Conservation (phyloP, 2,329 filamentous ascomycete genomes). For the Sclerotinia trifoliorum region DNA sequence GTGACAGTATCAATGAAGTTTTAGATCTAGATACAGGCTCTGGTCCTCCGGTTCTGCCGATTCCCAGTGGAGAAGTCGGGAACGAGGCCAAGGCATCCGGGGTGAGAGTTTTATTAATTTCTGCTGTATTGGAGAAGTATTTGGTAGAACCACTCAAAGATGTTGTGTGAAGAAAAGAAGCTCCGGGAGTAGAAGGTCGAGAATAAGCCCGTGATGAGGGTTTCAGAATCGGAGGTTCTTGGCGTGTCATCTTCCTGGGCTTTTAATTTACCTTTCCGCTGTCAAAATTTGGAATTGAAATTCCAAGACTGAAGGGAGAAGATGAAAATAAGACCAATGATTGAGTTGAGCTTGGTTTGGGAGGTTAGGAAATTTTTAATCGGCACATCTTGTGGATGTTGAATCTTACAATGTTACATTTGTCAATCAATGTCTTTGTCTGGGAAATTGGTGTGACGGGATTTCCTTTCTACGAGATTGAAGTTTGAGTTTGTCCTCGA, state of each 20-base stretch:
- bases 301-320: background rate
- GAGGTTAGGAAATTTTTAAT: background rate
- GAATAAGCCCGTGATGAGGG: background rate
- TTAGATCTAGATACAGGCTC: constrained; percentile 3
- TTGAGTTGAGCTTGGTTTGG: background rate
- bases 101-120: background rate
- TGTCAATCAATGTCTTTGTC: background rate
- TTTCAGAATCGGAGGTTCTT: background rate
- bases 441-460: constrained; percentile 12
- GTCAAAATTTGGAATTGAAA: background rate
- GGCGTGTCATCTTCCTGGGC: background rate
- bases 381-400: background rate
- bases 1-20: constrained; percentile 13
- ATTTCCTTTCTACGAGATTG: background rate
- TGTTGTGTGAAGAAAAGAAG: constrained; percentile 4
- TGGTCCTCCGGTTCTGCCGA: background rate
- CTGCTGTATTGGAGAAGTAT: background rate
- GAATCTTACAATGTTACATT: background rate
- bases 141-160: background rate
- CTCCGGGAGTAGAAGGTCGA: constrained; percentile 14
- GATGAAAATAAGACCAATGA: background rate
- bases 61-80: background rate
- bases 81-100: background rate
- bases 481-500: background rate
- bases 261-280: background rate